phyloP scores from a whole-genome alignment of 768 basidiomycete species.

The Psilocybe sp. region DNA sequence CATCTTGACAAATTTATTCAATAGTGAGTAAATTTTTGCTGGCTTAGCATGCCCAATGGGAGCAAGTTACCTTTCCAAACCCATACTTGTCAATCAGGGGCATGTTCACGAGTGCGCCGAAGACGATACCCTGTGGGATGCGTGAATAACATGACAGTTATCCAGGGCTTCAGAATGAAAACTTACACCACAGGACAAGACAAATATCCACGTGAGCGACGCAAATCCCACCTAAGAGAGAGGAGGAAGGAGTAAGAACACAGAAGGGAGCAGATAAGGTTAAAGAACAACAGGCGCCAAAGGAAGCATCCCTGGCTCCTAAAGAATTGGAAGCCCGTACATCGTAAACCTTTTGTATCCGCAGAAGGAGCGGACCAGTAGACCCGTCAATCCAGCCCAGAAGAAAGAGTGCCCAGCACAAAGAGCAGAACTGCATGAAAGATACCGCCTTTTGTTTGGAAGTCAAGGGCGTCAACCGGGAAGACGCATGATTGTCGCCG shows the following conservation, averaged over 20 bases:
- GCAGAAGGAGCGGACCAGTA: constrained; percentile 70
- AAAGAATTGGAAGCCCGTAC: constrained; percentile 19
- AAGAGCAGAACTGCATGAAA: constrained; percentile 46
- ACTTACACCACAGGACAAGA: constrained; percentile 10
- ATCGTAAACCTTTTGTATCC: constrained; percentile 56
- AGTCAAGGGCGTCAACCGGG: constrained; percentile 1
- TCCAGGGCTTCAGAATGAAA: too few species aligned
- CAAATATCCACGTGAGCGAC: constrained; percentile 61
- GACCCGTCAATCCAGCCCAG: constrained; percentile 79
- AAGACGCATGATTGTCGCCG: not conserved
- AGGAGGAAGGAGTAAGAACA: not conserved
- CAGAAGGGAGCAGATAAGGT: too few species aligned
- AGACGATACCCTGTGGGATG: constrained; percentile 31
- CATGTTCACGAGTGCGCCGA: constrained; percentile 36
- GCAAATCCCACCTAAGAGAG: constrained; percentile 45
- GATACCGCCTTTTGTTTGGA: constrained; percentile 3
- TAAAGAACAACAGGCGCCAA: too few species aligned
- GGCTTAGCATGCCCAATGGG: not conserved
- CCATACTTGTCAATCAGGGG: constrained; percentile 31
- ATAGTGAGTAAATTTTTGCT: not conserved
- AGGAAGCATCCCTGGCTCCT: too few species aligned
- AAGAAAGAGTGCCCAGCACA: constrained; percentile 56
- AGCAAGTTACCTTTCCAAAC: constrained; percentile 36
- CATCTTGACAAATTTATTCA: constrained; percentile 10
- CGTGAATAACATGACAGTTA: not conserved